Conservation (phyloP, 176 grass and related monocot species). For the Zea mays region DNA sequence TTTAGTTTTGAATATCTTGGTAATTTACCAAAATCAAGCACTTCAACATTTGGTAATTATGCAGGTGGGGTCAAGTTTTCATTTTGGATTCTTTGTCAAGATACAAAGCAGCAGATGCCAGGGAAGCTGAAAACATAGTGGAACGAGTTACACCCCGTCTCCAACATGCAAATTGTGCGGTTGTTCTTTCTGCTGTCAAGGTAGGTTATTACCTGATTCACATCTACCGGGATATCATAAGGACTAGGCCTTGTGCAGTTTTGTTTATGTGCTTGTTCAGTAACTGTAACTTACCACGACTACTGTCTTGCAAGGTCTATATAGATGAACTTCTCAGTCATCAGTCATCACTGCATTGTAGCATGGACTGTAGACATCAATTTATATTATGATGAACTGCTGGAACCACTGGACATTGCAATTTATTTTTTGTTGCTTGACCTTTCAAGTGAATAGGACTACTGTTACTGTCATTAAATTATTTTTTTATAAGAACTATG, state of each 20-base stretch:
- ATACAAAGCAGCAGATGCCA: slow-evolving; percentile 82
- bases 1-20: slow-evolving; percentile 19
- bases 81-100: slow-evolving; percentile 95
- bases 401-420: background rate
- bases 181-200: slow-evolving; percentile 98
- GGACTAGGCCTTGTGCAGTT: slow-evolving; percentile 14
- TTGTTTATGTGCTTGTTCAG: slow-evolving; percentile 31
- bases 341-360: slow-evolving; percentile 7
- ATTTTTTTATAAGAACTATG: background rate
- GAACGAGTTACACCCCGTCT: slow-evolving; percentile 94
- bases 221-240: slow-evolving; percentile 10
- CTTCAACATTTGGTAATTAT: slow-evolving; percentile 31
- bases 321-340: slow-evolving; percentile 13
- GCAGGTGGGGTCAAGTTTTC: slow-evolving; percentile 98
- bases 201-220: slow-evolving; percentile 44
- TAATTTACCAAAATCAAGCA: background rate
- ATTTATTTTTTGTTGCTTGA: background rate
- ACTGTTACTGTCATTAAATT: background rate
- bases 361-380: background rate
- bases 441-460: slow-evolving; percentile 20
- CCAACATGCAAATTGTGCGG: slow-evolving; percentile 99
- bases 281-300: slow-evolving; percentile 5
- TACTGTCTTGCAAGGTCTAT: background rate
- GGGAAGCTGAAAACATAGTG: slow-evolving; percentile 92
- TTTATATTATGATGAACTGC: background rate